Evolutionary conservation across 495 filamentous ascomycete genomes (phyloP).

Genomic region (Hyaloscypha hepaticicola): DNA sequence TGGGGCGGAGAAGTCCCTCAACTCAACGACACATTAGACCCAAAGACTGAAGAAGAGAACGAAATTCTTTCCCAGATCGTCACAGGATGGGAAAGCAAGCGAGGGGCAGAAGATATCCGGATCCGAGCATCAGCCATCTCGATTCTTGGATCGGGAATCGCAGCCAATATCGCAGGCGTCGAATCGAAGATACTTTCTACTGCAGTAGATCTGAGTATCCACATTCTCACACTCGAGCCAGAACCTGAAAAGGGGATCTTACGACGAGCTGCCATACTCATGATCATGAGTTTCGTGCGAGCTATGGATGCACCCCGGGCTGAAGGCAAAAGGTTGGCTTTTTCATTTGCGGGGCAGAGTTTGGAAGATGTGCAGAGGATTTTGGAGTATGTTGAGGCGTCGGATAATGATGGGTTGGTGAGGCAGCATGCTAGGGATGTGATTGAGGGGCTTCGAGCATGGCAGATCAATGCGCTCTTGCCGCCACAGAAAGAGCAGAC

Average conservation of each 20-base stretch:
- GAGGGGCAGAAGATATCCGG: constrained; percentile 71
- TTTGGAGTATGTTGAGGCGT: constrained; percentile 62
- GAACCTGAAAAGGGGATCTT: constrained; percentile 66
- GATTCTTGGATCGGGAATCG: constrained; percentile 63
- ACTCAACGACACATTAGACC: constrained; percentile 40
- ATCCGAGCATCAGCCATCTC: constrained; percentile 77
- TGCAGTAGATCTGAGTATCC: constrained; percentile 65
- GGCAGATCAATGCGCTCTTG: constrained; percentile 56
- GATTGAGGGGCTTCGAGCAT: constrained; percentile 69
- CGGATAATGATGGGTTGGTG: constrained; percentile 72
- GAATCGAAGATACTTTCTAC: constrained; percentile 52
- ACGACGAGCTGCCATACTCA: constrained; percentile 67
- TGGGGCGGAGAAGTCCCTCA: constrained; percentile 51
- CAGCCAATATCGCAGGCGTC: constrained; percentile 64
- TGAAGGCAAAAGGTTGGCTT: constrained; percentile 50
- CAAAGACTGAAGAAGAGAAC: constrained; percentile 45
- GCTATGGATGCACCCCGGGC: constrained; percentile 60
- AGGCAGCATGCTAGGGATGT: constrained; percentile 69
- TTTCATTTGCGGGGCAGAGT: constrained; percentile 61
- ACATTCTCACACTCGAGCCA: constrained; percentile 64
- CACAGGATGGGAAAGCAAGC: constrained; percentile 69
- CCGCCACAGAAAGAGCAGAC: constrained; percentile 25
- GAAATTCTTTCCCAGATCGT: constrained; percentile 63
- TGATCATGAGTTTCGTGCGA: constrained; percentile 65
- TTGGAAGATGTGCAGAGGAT: constrained; percentile 62